These are phyloP conservation scores for Nitzschia palea DNA, from an alignment of 108 stramenopile species.

Conservation along the genomic window DNA sequence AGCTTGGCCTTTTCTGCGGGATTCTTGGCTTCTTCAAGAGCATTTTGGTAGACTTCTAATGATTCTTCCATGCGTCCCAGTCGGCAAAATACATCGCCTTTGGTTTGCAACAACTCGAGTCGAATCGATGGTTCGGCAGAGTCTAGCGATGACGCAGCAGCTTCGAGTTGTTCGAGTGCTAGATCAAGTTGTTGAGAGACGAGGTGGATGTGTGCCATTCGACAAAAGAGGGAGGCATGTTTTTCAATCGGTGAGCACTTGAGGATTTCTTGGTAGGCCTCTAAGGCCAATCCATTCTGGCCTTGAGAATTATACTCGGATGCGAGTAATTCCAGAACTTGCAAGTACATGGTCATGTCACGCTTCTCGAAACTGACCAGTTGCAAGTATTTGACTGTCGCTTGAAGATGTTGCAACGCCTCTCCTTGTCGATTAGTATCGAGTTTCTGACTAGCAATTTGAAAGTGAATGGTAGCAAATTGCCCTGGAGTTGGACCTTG, in stretches of 20 bases:
- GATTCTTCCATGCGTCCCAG: constrained; percentile 33
- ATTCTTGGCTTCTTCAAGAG: constrained; percentile 19
- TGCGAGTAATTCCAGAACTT: constrained; percentile 31
- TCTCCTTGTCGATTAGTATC: constrained; percentile 23
- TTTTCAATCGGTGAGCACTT: constrained; percentile 4
- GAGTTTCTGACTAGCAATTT: constrained; percentile 23
- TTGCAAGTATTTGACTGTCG: constrained; percentile 20
- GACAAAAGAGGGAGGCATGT: constrained; percentile 19
- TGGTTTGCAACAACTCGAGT: constrained; percentile 30
- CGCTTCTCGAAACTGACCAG: constrained; percentile 18
- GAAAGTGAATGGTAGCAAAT: constrained; percentile 35
- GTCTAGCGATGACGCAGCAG: constrained; percentile 12
- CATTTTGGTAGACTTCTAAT: constrained; percentile 25
- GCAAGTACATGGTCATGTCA: constrained; percentile 17
- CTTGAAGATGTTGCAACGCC: constrained; percentile 34
- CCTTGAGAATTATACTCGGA: constrained; percentile 32
- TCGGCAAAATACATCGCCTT: constrained; percentile 35
- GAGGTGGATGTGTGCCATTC: constrained; percentile 33
- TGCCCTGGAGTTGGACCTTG: not conserved
- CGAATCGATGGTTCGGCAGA: constrained; percentile 12
- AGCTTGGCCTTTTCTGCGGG: constrained; percentile 40
- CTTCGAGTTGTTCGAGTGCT: constrained; percentile 29
- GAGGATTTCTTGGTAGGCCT: constrained; percentile 15
- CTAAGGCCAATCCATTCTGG: constrained; percentile 18
- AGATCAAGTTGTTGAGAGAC: constrained; percentile 14